phyloP scores from a whole-genome alignment of 176 grass and related monocot genomes.

The Areca catechu region DNA sequence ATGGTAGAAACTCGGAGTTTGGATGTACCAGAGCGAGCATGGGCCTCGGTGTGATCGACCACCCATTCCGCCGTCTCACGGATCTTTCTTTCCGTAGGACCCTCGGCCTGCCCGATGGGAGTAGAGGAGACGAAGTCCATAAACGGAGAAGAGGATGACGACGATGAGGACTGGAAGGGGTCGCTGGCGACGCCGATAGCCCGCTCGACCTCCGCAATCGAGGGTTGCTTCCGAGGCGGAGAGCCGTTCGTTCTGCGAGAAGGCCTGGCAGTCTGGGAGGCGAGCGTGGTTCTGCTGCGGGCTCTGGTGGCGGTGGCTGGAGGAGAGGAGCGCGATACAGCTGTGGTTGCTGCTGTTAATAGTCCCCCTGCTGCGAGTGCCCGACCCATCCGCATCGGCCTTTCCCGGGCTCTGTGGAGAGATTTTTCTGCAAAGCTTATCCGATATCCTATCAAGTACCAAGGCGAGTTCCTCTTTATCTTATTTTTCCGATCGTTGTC shows the following conservation, averaged over 20 bases:
- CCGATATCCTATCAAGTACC: too few relatives aligned
- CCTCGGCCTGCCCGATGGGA: constrained; percentile 58
- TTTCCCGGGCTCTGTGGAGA: too few relatives aligned
- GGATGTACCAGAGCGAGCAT: constrained; percentile 32
- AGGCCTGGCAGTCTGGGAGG: neutral
- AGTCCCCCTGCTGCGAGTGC: too few relatives aligned
- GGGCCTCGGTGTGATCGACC: constrained; percentile 48
- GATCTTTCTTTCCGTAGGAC: constrained; percentile 44
- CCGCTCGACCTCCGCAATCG: constrained; percentile 58
- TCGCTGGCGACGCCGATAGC: constrained; percentile 52
- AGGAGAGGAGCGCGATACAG: neutral
- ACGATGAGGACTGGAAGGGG: constrained; percentile 10
- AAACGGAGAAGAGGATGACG: constrained; percentile 29
- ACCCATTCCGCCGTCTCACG: constrained; percentile 77
- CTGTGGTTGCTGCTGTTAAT: too few relatives aligned
- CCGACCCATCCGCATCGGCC: too few relatives aligned
- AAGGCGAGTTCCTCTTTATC: too few relatives aligned
- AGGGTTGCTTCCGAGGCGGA: constrained; percentile 20
- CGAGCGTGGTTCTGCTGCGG: neutral
- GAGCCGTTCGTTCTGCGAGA: neutral
- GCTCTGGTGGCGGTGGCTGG: neutral
- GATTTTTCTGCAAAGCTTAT: too few relatives aligned
- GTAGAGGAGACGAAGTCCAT: constrained; percentile 44
- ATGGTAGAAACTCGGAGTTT: neutral
- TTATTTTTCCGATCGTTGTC: too few relatives aligned